Evolutionary conservation across 192 early-diverging fungal genomes (phyloP).

Genomic region (Coemansia sp.): DNA sequence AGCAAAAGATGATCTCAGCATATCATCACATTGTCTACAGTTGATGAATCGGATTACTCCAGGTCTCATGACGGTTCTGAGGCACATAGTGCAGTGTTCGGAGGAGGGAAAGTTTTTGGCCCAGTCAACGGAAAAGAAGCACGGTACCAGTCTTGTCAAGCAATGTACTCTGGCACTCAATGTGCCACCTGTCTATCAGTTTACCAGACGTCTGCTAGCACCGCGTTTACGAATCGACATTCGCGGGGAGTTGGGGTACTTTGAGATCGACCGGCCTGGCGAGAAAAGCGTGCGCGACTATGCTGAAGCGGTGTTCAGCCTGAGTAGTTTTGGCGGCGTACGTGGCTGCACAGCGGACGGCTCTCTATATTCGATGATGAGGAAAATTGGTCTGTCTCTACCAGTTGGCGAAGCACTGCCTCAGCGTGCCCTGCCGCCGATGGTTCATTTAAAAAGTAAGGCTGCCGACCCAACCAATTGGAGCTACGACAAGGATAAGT

Average conservation of each 20-base stretch:
- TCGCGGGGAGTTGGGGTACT: slow-evolving; percentile 14
- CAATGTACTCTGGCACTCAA: slow-evolving; percentile 71
- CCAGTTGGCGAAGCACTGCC: background rate
- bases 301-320: slow-evolving; percentile 11
- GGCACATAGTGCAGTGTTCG: slow-evolving; percentile 69
- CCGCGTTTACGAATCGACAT: slow-evolving; percentile 61
- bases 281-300: slow-evolving; percentile 24
- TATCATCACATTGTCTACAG: slow-evolving; percentile 76
- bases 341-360: background rate
- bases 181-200: slow-evolving; percentile 80
- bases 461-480: slow-evolving; percentile 57
- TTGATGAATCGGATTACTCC: slow-evolving; percentile 85
- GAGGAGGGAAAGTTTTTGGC: slow-evolving; percentile 65
- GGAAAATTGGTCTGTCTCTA: slow-evolving; percentile 23
- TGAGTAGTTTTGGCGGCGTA: background rate
- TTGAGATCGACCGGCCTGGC: slow-evolving; percentile 18
- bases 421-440: slow-evolving; percentile 45
- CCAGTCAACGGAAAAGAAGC: slow-evolving; percentile 69
- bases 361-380: slow-evolving; percentile 19
- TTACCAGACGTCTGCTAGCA: slow-evolving; percentile 74
- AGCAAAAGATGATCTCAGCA: slow-evolving; percentile 74
- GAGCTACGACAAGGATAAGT: slow-evolving; percentile 71
- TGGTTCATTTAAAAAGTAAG: slow-evolving; percentile 68
- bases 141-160: slow-evolving; percentile 71
- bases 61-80: slow-evolving; percentile 69